These are phyloP conservation scores for Mollisia scopiformis DNA, from an alignment of 2,329 filamentous ascomycete species.

Conservation along the genomic window DNA sequence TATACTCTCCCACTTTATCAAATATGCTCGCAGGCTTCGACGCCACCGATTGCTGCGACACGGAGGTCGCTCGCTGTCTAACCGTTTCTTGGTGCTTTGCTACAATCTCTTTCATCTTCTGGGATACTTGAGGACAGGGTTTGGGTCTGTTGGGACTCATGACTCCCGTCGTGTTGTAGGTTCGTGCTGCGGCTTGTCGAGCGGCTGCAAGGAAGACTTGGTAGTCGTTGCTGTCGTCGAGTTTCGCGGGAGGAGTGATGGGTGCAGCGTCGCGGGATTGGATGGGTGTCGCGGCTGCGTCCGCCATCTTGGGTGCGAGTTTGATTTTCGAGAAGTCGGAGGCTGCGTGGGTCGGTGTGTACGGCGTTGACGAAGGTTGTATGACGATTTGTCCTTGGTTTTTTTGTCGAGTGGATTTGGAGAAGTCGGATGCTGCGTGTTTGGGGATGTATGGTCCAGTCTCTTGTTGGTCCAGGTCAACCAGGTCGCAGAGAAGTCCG, in stretches of 20 bases:
- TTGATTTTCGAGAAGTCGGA: neutral
- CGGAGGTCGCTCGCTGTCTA: neutral
- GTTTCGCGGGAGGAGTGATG: neutral
- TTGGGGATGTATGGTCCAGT: constrained; percentile 18
- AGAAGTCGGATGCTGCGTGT: constrained; percentile 19
- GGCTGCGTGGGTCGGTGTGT: neutral
- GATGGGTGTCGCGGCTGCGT: neutral
- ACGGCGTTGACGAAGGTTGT: neutral
- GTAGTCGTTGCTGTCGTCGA: neutral
- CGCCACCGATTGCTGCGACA: neutral
- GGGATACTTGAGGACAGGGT: neutral
- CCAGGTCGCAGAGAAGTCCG: neutral
- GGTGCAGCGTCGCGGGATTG: neutral
- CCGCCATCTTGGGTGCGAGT: neutral
- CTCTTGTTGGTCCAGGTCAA: neutral
- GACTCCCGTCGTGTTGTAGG: neutral
- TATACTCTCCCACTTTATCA: constrained; percentile 16
- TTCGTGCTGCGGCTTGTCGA: constrained; percentile 4
- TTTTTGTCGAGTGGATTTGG: neutral
- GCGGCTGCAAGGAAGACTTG: neutral
- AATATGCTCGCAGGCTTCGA: constrained; percentile 3
- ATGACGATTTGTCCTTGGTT: neutral
- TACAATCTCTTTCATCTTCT: neutral
- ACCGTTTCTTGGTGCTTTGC: neutral
- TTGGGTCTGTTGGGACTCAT: neutral